phyloP scores from a whole-genome alignment of 2,329 filamentous ascomycete species.

The Fusarium foetens region DNA sequence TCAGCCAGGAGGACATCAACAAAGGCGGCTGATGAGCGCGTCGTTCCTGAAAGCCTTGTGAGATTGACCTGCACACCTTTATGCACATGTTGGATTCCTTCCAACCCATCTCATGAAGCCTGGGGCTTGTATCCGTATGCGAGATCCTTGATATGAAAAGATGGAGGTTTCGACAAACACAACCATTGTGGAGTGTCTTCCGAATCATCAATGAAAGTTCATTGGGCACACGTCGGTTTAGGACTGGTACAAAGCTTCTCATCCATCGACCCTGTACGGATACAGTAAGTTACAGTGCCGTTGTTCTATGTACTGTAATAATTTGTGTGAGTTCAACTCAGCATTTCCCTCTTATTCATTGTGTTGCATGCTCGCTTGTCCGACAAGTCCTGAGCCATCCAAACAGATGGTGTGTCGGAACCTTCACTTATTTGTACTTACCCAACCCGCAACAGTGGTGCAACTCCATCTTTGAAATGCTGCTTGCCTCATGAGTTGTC shows the following conservation, averaged over 20 bases:
- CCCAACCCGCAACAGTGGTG: constrained; percentile 27
- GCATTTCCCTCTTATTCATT: neutral
- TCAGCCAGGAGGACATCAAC: neutral
- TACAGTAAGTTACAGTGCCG: constrained; percentile 19
- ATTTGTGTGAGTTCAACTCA: constrained; percentile 16
- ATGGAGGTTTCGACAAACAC: constrained; percentile 25
- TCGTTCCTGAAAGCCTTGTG: constrained; percentile 8
- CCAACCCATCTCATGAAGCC: constrained; percentile 17
- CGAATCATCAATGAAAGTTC: constrained; percentile 17
- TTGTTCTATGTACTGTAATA: constrained; percentile 1
- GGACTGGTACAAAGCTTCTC: constrained; percentile 26
- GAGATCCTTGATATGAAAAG: constrained; percentile 31
- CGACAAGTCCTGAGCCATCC: constrained; percentile 8
- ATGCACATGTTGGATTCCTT: constrained; percentile 15
- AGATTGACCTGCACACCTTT: constrained; percentile 20
- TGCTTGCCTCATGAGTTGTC: constrained; percentile 26
- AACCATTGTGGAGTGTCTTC: constrained; percentile 11
- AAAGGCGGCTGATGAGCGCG: neutral
- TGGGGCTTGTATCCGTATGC: constrained; percentile 24
- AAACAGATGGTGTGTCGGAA: constrained; percentile 18
- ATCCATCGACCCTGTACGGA: constrained; percentile 15
- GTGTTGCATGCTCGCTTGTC: constrained; percentile 27
- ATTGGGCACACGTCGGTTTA: constrained; percentile 13
- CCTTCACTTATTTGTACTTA: constrained; percentile 17
- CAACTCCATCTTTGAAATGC: constrained; percentile 20